Conservation (phyloP, 2,329 filamentous ascomycete genomes). For the Talaromyces sp. region DNA sequence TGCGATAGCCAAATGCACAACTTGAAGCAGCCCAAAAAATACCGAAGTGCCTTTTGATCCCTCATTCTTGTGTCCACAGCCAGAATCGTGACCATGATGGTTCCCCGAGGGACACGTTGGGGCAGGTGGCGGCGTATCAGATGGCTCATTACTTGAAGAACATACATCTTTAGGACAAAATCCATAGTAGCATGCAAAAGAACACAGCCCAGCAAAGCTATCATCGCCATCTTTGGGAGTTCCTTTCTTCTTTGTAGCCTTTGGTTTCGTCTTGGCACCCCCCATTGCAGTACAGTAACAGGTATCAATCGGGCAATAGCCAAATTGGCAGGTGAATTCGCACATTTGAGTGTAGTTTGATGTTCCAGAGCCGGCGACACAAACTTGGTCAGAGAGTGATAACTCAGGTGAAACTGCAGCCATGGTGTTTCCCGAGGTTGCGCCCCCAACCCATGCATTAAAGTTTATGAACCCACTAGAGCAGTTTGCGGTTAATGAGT, state of each 20-base stretch:
- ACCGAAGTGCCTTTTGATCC: not conserved
- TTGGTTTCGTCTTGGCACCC: conserved; percentile 1
- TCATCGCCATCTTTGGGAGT: conserved; percentile 6
- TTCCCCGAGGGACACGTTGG: not conserved
- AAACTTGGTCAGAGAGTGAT: conserved; percentile 11
- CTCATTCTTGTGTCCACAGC: not conserved
- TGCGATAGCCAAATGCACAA: too few species aligned
- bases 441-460: conserved; percentile 42
- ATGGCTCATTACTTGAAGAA: not conserved
- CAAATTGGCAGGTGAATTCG: conserved; percentile 12
- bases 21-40: too few species aligned
- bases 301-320: conserved; percentile 16
- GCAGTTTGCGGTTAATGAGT: conserved; percentile 28
- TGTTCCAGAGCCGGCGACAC: conserved; percentile 8
- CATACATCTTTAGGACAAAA: conserved; percentile 8
- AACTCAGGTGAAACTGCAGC: conserved; percentile 3
- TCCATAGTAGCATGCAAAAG: conserved; percentile 17
- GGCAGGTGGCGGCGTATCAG: not conserved
- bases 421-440: conserved; percentile 9
- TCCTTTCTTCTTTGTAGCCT: conserved; percentile 8
- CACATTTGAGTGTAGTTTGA: conserved; percentile 13
- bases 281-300: conserved; percentile 19
- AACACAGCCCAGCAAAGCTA: conserved; percentile 14
- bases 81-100: not conserved
- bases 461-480: conserved; percentile 35